phyloP scores from a whole-genome alignment of 2,329 filamentous ascomycete species.

The Graphilbum ipis-grandicollis region DNA sequence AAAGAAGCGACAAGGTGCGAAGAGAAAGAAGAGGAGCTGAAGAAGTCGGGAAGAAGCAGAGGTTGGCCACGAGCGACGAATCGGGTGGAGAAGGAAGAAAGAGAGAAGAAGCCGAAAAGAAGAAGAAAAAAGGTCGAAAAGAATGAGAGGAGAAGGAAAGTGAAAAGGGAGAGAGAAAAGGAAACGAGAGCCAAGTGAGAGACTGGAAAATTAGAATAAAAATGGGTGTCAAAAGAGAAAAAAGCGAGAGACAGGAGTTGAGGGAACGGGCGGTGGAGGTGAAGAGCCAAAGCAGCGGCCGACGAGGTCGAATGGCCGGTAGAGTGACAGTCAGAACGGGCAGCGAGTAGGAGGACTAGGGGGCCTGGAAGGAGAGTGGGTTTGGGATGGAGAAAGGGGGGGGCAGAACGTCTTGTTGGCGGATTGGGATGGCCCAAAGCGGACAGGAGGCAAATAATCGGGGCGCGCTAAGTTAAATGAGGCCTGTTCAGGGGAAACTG shows the following conservation, averaged over 20 bases:
- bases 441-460: constrained; percentile 16
- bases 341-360: constrained; percentile 1
- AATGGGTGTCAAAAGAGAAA: constrained; percentile 2
- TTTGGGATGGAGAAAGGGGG: constrained; percentile 11
- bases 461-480: constrained; percentile 26
- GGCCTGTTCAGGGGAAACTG: constrained; percentile 12
- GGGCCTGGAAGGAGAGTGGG: constrained; percentile 4
- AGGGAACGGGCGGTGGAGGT: constrained; percentile 4
- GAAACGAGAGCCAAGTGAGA: neutral
- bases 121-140: constrained; percentile 10
- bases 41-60: constrained; percentile 10
- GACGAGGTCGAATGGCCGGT: too few species aligned
- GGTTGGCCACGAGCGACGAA: too few species aligned
- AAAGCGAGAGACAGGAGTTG: constrained; percentile 8
- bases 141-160: neutral
- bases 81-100: constrained; percentile 10
- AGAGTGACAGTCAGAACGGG: too few species aligned
- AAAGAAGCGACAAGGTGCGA: too few species aligned
- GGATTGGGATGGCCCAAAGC: constrained; percentile 20
- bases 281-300: too few species aligned
- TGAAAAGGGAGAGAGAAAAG: neutral
- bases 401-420: constrained; percentile 10
- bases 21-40: neutral
- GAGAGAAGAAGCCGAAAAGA: constrained; percentile 16
- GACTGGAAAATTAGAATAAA: constrained; percentile 1